phyloP scores from a whole-genome alignment of 1,284 basidiomycete species.

The Ganoderma meredithae region DNA sequence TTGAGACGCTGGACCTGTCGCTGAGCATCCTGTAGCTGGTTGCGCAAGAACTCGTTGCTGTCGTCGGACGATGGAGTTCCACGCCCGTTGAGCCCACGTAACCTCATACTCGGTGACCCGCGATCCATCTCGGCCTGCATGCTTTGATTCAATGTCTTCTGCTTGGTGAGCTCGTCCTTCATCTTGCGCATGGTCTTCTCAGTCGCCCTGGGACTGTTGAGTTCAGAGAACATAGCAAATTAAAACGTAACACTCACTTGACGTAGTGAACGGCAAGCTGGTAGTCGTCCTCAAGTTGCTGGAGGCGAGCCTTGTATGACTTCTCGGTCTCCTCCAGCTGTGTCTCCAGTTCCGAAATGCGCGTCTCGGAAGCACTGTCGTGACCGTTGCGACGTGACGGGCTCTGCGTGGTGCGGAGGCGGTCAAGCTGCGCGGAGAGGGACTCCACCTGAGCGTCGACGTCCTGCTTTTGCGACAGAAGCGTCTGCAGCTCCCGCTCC shows the following conservation, averaged over 20 bases:
- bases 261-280: conserved; percentile 92
- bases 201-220: conserved; percentile 75
- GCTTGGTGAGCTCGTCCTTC: conserved; percentile 93
- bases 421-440: conserved; percentile 73
- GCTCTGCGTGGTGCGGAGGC: conserved; percentile 61
- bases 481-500: conserved; percentile 73
- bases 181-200: conserved; percentile 99
- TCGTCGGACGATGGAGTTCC: conserved; percentile 81
- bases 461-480: conserved; percentile 72
- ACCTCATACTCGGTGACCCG: conserved; percentile 63
- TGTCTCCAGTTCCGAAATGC: conserved; percentile 72
- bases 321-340: conserved; percentile 84
- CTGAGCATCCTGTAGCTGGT: conserved; percentile 75
- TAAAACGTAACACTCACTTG: conserved; percentile 64
- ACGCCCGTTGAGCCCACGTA: conserved; percentile 76
- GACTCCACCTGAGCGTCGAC: conserved; percentile 73
- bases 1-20: conserved; percentile 75
- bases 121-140: conserved; percentile 88
- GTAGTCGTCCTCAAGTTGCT: conserved; percentile 95
- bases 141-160: conserved; percentile 81
- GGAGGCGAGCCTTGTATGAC: conserved; percentile 76
- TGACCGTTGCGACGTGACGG: conserved; percentile 45
- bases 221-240: conserved; percentile 21
- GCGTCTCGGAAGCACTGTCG: conserved; percentile 53
- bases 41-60: conserved; percentile 68